These are phyloP conservation scores for Clavispora fructus DNA, from an alignment of 805 yeast species.

Conservation along the genomic window DNA sequence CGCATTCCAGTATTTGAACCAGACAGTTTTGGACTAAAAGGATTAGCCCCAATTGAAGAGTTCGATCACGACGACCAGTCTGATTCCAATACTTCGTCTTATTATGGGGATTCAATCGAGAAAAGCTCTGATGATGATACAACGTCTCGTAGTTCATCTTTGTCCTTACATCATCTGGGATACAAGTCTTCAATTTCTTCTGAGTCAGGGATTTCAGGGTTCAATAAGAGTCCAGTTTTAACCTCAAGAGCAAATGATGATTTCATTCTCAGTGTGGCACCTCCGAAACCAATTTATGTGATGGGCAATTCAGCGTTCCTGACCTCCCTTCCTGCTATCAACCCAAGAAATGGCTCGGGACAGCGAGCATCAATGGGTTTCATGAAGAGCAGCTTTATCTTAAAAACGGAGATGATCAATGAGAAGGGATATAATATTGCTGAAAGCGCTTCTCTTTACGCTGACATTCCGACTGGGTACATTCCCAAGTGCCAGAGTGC, in stretches of 20 bases:
- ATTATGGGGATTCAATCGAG: constrained; percentile 22
- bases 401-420: constrained; percentile 35
- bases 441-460: constrained; percentile 20
- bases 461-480: background rate
- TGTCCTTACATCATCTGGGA: constrained; percentile 37
- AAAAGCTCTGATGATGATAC: constrained; percentile 14
- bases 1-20: constrained; percentile 18
- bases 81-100: constrained; percentile 19
- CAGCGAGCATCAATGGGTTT: constrained; percentile 37
- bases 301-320: constrained; percentile 5
- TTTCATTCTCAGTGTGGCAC: background rate
- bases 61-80: constrained; percentile 21
- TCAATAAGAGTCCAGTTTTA: background rate
- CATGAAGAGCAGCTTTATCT: constrained; percentile 38
- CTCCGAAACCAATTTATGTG: background rate
- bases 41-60: constrained; percentile 37
- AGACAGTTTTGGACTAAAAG: constrained; percentile 20
- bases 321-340: constrained; percentile 13
- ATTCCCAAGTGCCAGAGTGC: background rate
- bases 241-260: background rate
- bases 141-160: constrained; percentile 28
- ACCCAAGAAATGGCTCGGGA: constrained; percentile 3
- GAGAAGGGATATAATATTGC: constrained; percentile 26
- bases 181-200: constrained; percentile 32
- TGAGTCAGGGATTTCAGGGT: constrained; percentile 13